These are phyloP conservation scores for Phlyctochytrium planicorne DNA, from an alignment of 192 early-diverging fungal species.

Conservation along the genomic window DNA sequence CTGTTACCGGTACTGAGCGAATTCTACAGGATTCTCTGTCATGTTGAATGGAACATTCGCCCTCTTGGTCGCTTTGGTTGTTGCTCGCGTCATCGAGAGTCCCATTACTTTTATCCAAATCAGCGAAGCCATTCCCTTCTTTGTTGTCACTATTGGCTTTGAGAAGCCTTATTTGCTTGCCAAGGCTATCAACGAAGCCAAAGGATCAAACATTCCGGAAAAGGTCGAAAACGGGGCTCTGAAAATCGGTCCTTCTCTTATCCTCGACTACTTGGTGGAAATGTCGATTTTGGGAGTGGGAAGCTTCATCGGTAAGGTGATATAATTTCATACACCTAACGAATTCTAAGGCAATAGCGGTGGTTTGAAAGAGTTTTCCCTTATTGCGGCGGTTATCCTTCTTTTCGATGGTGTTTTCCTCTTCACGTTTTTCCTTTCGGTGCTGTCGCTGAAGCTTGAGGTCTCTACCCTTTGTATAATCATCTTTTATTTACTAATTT, in stretches of 20 bases:
- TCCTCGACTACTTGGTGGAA: constrained; percentile 81
- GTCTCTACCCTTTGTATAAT: no score
- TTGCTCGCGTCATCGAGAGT: constrained; percentile 31
- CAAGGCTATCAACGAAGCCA: constrained; percentile 66
- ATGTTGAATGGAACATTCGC: constrained; percentile 37
- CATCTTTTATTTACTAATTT: no score
- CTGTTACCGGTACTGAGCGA: no score
- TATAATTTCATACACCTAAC: not conserved
- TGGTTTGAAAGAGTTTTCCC: constrained; percentile 27
- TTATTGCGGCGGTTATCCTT: no score
- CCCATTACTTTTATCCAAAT: constrained; percentile 33
- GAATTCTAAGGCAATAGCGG: no score
- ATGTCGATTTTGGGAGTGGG: constrained; percentile 75
- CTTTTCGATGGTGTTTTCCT: no score
- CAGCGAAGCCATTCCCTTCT: constrained; percentile 86
- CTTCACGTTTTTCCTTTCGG: no score
- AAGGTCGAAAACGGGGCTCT: constrained; percentile 67
- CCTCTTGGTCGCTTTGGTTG: constrained; percentile 30
- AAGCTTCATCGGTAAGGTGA: constrained; percentile 60
- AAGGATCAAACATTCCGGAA: constrained; percentile 30
- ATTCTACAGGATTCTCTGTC: constrained; percentile 41
- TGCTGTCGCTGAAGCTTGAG: constrained; percentile 89
- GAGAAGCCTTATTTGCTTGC: constrained; percentile 84
- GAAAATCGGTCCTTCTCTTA: constrained; percentile 59
- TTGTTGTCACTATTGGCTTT: constrained; percentile 87